These are phyloP conservation scores for Conticribra guillardii DNA, from an alignment of 108 stramenopile genomes.

Conservation along the genomic window DNA sequence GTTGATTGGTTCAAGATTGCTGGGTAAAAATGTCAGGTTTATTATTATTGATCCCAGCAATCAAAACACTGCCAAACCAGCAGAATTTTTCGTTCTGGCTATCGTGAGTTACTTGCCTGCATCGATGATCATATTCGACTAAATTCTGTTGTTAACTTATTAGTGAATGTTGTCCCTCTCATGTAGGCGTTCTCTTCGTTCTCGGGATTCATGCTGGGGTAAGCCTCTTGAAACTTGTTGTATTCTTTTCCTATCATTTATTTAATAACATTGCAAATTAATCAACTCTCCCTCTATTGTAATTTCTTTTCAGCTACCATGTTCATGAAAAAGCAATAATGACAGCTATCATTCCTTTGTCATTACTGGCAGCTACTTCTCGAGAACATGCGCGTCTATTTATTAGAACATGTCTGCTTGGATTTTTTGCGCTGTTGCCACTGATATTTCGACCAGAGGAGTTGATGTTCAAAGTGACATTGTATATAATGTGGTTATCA, in stretches of 20 bases:
- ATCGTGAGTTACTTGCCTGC: too few relatives aligned
- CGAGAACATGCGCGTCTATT: conserved; percentile 43
- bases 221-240: too few relatives aligned
- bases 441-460: conserved; percentile 71
- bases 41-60: too few relatives aligned
- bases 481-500: conserved; percentile 58
- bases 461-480: conserved; percentile 56
- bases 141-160: too few relatives aligned
- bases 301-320: too few relatives aligned
- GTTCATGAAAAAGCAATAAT: conserved; percentile 98
- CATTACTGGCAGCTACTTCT: conserved; percentile 50
- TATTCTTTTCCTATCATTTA: too few relatives aligned
- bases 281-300: too few relatives aligned
- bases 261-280: too few relatives aligned
- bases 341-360: conserved; percentile 79
- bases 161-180: too few relatives aligned
- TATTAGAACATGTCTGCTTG: conserved; percentile 61
- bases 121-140: too few relatives aligned
- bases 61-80: not conserved
- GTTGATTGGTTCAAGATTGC: not conserved
- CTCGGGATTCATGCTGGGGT: conserved; percentile 77
- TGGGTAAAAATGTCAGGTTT: too few relatives aligned
- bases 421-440: conserved; percentile 73
- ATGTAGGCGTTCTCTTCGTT: conserved; percentile 58
- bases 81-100: conserved; percentile 45